These are phyloP conservation scores for Dryas alaskensis DNA, from an alignment of 306 rosid genomes.

Conservation along the genomic window DNA sequence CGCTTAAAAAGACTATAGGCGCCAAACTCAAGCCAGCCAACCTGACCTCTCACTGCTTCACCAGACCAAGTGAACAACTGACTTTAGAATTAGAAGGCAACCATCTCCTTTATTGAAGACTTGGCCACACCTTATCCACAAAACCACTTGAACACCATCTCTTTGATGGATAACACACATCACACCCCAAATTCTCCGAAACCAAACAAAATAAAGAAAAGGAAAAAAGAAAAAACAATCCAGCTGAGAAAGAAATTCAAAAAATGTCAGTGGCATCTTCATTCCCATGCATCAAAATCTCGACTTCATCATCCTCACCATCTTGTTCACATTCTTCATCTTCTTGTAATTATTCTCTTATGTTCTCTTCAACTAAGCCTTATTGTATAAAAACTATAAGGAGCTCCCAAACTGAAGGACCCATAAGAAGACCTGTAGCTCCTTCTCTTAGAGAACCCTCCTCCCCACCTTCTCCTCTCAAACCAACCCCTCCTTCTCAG, in stretches of 20 bases:
- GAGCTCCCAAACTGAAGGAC: slow-evolving; percentile 82
- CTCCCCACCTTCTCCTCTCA: slow-evolving; percentile 49
- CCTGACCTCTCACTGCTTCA: background rate
- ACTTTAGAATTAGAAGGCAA: background rate
- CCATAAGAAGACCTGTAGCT: slow-evolving; percentile 84
- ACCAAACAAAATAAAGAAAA: background rate
- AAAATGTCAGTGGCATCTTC: slow-evolving; percentile 81
- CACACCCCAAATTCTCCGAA: slow-evolving; percentile 25
- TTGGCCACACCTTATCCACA: slow-evolving; percentile 79
- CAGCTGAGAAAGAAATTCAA: background rate
- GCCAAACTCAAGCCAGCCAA: slow-evolving; percentile 3
- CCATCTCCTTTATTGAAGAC: slow-evolving; percentile 31
- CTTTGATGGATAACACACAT: slow-evolving; percentile 41
- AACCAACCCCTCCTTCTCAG: slow-evolving; percentile 61
- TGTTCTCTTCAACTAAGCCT: slow-evolving; percentile 45
- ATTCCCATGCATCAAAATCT: slow-evolving; percentile 64
- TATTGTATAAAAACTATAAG: slow-evolving; percentile 39
- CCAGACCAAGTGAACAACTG: background rate
- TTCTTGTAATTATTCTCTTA: slow-evolving; percentile 33
- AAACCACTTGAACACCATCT: slow-evolving; percentile 16
- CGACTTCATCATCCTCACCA: slow-evolving; percentile 45
- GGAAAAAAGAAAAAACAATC: background rate
- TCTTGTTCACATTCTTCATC: slow-evolving; percentile 34
- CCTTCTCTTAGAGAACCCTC: slow-evolving; percentile 71
- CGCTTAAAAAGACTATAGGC: background rate